Evolutionary conservation across 2,329 filamentous ascomycete genomes (phyloP).

Genomic region (Alternaria ventricosa): DNA sequence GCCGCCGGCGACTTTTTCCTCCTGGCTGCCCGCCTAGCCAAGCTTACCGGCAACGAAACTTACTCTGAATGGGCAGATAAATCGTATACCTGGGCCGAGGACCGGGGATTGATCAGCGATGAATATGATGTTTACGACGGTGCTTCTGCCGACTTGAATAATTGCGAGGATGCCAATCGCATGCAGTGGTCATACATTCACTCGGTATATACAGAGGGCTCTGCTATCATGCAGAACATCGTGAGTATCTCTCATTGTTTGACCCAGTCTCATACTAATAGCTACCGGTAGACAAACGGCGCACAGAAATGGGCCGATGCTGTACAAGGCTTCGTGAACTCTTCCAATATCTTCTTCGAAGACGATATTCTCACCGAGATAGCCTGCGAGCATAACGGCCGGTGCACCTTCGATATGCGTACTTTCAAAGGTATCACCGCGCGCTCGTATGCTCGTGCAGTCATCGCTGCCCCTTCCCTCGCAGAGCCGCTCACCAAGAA

Average conservation of each 20-base stretch:
- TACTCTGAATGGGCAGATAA: slow-evolving; percentile 67
- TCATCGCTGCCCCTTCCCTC: slow-evolving; percentile 23
- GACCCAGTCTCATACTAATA: not conserved
- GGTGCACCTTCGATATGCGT: slow-evolving; percentile 69
- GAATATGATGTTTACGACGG: slow-evolving; percentile 61
- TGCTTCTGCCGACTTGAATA: slow-evolving; percentile 40
- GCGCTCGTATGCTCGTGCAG: slow-evolving; percentile 32
- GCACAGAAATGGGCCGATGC: slow-evolving; percentile 29
- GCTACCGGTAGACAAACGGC: slow-evolving; percentile 25
- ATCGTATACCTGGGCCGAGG: slow-evolving; percentile 62
- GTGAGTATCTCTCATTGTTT: slow-evolving; percentile 34
- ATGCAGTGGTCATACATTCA: slow-evolving; percentile 61
- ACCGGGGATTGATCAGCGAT: slow-evolving; percentile 56
- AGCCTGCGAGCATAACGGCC: slow-evolving; percentile 65
- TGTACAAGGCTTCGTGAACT: slow-evolving; percentile 26
- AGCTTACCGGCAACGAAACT: slow-evolving; percentile 66
- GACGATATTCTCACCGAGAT: slow-evolving; percentile 69
- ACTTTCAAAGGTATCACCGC: slow-evolving; percentile 64
- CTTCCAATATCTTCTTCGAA: slow-evolving; percentile 50
- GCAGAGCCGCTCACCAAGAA: slow-evolving; percentile 20
- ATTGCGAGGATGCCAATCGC: slow-evolving; percentile 57
- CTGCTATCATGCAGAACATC: slow-evolving; percentile 58
- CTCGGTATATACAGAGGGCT: slow-evolving; percentile 58
- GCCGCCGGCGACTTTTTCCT: slow-evolving; percentile 82
- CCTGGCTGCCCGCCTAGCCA: slow-evolving; percentile 74